Evolutionary conservation across 2,329 filamentous ascomycete genomes (phyloP), one percentile per base, ranked within the genome.

Genomic region (Trichoderma hamatum): DNA sequence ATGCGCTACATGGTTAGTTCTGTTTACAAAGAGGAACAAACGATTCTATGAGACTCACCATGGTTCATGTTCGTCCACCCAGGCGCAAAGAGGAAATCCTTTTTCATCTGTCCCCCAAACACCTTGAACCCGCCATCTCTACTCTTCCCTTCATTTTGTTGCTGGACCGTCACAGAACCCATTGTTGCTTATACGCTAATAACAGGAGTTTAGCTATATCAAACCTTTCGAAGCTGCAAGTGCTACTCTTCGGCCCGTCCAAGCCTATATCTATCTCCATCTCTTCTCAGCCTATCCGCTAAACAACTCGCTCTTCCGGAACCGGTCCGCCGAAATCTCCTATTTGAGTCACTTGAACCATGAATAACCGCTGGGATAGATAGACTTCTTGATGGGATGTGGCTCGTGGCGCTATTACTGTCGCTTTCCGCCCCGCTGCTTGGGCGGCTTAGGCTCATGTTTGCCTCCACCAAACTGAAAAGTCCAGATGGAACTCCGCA

Each of bases 81-180:
- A 30, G 67, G 69, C 39, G 51, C 66, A 55, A 67, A 67, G 28
- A 34, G 34, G 43, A 69, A 69, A 34, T 68, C 65, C 56, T 56
- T 61, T 14, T 62, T 68, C 59, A 68, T 46, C 14, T 55, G 30
- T 10, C 58, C 58, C 9, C 66, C 66, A 63, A 68, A 63, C 16
- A 51, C 51, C 21, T 63, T 68, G 59, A 63, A 67, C 1, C 64
- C 64, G 26, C 51, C 54, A 28, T 51, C 54, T 2, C 36, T 52
- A 34, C 24, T 39, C 14, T 32, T 21, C 7, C 55, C 64, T 55
- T 67, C 26, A 6, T 56, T 16, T 21, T 28, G 52, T 24, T 67
- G 28, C 10, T 21, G 64, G 49, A 67, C 21, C 16, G 64, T 34
- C 54, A 67, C 36, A 36, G 54, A 59, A 19, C 21, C 64, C 64